Evolutionary conservation across 352 stramenopile genomes (phyloP), one percentile per base, ranked within the genome.

Genomic region (Phytophthora pisi): DNA sequence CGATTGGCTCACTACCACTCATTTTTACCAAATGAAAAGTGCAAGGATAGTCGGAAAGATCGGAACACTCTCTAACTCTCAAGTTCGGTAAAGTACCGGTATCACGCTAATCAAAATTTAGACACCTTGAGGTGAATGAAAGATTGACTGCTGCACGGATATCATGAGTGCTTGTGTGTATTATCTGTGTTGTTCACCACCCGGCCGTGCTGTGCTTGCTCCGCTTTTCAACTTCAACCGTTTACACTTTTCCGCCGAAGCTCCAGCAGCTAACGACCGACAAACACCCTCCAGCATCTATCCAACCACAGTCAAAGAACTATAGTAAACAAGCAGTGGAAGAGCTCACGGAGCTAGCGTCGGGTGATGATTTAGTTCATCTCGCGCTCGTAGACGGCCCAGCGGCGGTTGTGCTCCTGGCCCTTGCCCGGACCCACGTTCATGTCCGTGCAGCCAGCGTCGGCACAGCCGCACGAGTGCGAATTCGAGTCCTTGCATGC

Each of bases 391-490:
- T 96, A 97, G 66, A 97, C 81, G 59, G 89, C 89, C 90, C 90
- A 97, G 54, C 90, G 89, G 56, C 90, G 90, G 77, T 95, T 96
- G 78, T 95, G 89, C 71, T 96, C 86, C 70, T 97, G 86, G 50
- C 86, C 88, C 66, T 88, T 70, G 47, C 87, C 88, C 5, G 79
- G 79, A 24, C n/a, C 40, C 45, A 93, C 80, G 40, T 81, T 79
- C 73, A 84, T 77, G 65, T 93, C 90, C 13, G 64, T 75, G 72
- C 92, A 98, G 18, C 84, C 85, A 55, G 55, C 77, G 57, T 98
- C 92, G 8, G 84, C 81, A 63, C 92, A 98, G 30, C 92, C 92
- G 62, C 92, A 98, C 30, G 82, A 79, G 66, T 96, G 86, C 31
- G 77, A 71, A 15, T 74, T 73, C 56, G 82, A 86, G 73, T 97